Evolutionary conservation across 495 filamentous ascomycete species (phyloP).

Genomic region (Ascodesmis nigricans): DNA sequence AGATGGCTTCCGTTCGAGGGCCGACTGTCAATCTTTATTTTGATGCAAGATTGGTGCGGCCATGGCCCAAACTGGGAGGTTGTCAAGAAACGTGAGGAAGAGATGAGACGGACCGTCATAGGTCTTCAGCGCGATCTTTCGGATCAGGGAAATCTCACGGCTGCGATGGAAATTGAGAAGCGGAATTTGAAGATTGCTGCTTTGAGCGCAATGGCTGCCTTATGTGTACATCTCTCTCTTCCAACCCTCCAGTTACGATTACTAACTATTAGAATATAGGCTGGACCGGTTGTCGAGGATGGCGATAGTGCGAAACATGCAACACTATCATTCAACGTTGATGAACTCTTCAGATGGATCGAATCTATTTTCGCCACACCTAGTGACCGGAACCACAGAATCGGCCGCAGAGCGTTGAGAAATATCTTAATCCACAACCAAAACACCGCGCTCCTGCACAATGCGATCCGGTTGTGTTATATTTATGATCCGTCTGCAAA

Average conservation of each 20-base stretch:
- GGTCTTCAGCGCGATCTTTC: constrained; percentile 33
- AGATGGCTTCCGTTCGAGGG: constrained; percentile 94
- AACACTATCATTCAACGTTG: constrained; percentile 71
- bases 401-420: constrained; percentile 70
- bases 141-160: constrained; percentile 46
- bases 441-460: constrained; percentile 59
- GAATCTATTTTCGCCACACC: constrained; percentile 75
- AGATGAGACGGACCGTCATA: constrained; percentile 61
- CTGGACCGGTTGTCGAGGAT: constrained; percentile 68
- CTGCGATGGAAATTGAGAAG: constrained; percentile 92
- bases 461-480: constrained; percentile 79
- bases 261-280: constrained; percentile 23
- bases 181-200: constrained; percentile 73
- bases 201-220: constrained; percentile 80
- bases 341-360: constrained; percentile 82
- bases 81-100: constrained; percentile 63
- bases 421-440: constrained; percentile 82
- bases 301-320: constrained; percentile 48
- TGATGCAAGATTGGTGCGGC: constrained; percentile 99
- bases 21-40: constrained; percentile 71
- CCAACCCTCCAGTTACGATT: neutral
- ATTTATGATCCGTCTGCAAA: constrained; percentile 41
- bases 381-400: constrained; percentile 78
- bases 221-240: constrained; percentile 40
- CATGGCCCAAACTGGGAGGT: constrained; percentile 79